Percentiles rank a stretch among this genome's conserved stretches.
Conservation (phyloP, 176 grass and related monocot species). For the Oryza meyeriana region DNA sequence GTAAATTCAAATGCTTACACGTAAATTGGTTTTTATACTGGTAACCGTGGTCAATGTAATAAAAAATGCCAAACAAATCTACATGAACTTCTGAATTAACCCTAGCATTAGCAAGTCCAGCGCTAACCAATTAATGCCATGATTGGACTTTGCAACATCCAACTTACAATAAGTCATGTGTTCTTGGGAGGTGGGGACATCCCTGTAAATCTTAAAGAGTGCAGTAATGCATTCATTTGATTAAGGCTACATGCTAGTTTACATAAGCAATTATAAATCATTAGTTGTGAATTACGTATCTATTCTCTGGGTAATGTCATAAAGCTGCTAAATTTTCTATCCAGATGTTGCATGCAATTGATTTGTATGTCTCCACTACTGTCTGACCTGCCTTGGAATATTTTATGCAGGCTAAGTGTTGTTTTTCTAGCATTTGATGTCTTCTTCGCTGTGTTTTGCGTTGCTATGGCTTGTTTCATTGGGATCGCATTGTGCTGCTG, state of each 20-base stretch:
- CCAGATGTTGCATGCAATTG: background rate
- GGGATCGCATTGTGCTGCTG: constrained; percentile 96
- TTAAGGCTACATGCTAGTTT: background rate
- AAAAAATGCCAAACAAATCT: background rate
- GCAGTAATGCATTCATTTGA: background rate
- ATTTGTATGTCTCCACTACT: background rate
- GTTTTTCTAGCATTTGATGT: constrained; percentile 91
- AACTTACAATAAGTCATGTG: background rate
- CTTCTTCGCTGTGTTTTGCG: constrained; percentile 78
- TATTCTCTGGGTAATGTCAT: background rate
- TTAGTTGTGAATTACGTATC: background rate
- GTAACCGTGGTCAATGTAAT: background rate
- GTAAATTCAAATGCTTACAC: background rate
- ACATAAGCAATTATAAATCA: background rate
- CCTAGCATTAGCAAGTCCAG: too few species aligned
- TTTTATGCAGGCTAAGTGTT: constrained; percentile 60
- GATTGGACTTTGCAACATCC: background rate
- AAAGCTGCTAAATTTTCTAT: background rate
- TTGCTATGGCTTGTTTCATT: constrained; percentile 84
- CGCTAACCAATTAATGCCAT: background rate
- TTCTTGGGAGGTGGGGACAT: background rate
- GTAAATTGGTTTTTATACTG: background rate
- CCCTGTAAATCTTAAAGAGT: background rate
- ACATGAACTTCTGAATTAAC: too few species aligned
- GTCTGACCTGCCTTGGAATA: background rate